phyloP scores from a whole-genome alignment of 345 rosid genomes.

The Alliaria petiolata region DNA sequence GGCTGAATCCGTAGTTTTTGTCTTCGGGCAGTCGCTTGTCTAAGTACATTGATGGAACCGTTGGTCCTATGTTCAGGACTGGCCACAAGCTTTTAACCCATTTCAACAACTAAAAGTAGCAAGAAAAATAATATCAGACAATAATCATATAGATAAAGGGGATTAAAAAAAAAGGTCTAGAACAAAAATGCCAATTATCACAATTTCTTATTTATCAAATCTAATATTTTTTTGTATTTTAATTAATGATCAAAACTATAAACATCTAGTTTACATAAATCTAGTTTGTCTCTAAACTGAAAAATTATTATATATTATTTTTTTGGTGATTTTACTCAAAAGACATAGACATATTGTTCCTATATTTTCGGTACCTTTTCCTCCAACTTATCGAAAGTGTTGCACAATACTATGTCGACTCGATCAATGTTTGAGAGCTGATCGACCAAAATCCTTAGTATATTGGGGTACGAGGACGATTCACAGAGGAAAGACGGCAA shows the following conservation, averaged over 20 bases:
- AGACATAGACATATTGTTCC: not conserved
- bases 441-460: not conserved
- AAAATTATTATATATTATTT: not conserved
- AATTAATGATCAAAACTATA: no score
- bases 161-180: not conserved
- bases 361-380: conserved; percentile 33
- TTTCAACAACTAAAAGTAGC: conserved; percentile 24
- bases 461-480: conserved; percentile 9
- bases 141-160: not conserved
- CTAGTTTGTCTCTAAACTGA: no score
- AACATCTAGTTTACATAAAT: no score
- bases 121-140: not conserved
- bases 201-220: not conserved
- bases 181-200: not conserved
- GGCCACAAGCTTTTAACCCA: conserved; percentile 42
- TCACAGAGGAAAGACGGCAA: conserved; percentile 41
- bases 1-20: conserved; percentile 44
- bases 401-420: conserved; percentile 35
- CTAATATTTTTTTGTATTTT: not conserved
- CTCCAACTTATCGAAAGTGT: conserved; percentile 43
- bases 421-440: conserved; percentile 36
- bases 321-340: not conserved
- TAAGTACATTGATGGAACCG: conserved; percentile 45
- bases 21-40: conserved; percentile 43
- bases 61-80: conserved; percentile 46